phyloP scores from a whole-genome alignment of 169 alveolate species.

The Perkinsus olseni region DNA sequence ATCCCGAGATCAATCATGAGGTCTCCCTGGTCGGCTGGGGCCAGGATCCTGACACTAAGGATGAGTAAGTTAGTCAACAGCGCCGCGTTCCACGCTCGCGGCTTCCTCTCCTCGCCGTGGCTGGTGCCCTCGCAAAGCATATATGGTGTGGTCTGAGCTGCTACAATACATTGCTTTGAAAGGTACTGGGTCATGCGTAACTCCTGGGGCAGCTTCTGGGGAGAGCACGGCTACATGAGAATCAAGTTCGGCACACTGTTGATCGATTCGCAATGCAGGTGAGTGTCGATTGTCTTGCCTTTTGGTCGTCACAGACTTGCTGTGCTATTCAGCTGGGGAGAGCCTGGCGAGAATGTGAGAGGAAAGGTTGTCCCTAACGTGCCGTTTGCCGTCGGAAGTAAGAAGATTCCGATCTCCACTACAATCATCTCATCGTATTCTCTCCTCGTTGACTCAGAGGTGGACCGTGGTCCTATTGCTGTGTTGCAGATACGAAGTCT shows the following conservation, averaged over 20 bases:
- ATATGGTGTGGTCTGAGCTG: too few species aligned
- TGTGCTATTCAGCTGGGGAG: background rate
- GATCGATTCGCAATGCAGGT: background rate
- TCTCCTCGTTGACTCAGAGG: too few species aligned
- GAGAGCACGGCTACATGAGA: conserved; percentile 43
- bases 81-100: too few species aligned
- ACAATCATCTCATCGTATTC: background rate
- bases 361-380: background rate
- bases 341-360: background rate
- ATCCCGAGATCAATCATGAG: conserved; percentile 41
- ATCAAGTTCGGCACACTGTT: background rate
- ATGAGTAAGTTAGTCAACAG: too few species aligned
- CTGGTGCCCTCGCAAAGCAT: too few species aligned
- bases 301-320: background rate
- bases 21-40: conserved; percentile 61
- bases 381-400: background rate
- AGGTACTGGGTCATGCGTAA: conserved; percentile 59
- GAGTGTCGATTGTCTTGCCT: background rate
- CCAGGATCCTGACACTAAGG: conserved; percentile 11
- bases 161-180: too few species aligned
- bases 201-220: conserved; percentile 69
- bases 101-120: too few species aligned
- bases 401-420: background rate
- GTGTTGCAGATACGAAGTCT: background rate
- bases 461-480: background rate